phyloP scores from a whole-genome alignment of 139 green algal species.

The Ulvella scutata region DNA sequence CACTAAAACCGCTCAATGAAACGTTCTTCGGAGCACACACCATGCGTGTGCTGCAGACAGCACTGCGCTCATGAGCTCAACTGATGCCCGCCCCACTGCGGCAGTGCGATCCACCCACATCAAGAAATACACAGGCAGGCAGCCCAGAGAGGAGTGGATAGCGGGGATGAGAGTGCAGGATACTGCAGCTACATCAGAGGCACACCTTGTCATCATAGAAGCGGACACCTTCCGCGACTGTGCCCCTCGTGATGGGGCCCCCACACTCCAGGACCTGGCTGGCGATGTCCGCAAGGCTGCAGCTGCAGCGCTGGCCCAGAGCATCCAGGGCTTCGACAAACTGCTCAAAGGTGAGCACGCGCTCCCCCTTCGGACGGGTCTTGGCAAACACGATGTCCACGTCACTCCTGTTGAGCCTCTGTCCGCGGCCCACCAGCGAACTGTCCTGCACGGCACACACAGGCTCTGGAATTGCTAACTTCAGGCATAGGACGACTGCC shows the following conservation, averaged over 20 bases:
- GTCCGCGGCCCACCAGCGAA: neutral
- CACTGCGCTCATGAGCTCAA: too few relatives aligned
- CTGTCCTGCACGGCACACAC: too few relatives aligned
- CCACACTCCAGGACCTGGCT: neutral
- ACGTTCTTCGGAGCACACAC: too few relatives aligned
- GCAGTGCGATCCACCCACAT: too few relatives aligned
- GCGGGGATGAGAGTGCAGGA: too few relatives aligned
- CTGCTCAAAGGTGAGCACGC: neutral
- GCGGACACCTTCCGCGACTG: neutral
- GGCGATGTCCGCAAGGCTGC: neutral
- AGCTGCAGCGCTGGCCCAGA: neutral
- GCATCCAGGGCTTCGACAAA: neutral
- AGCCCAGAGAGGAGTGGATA: too few relatives aligned
- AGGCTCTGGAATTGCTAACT: too few relatives aligned
- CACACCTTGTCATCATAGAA: neutral
- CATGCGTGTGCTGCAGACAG: too few relatives aligned
- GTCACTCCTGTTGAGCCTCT: neutral
- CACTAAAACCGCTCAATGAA: too few relatives aligned
- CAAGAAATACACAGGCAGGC: too few relatives aligned
- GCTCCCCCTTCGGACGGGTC: neutral
- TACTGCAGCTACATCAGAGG: neutral
- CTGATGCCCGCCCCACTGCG: too few relatives aligned
- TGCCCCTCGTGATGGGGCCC: neutral
- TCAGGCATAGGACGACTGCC: too few relatives aligned
- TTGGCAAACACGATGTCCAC: conserved; percentile 1